A percentile compares a stretch with the other conserved stretches of the same genome.
Conservation (phyloP, 768 basidiomycete genomes). For the Mycena sanguinolenta region DNA sequence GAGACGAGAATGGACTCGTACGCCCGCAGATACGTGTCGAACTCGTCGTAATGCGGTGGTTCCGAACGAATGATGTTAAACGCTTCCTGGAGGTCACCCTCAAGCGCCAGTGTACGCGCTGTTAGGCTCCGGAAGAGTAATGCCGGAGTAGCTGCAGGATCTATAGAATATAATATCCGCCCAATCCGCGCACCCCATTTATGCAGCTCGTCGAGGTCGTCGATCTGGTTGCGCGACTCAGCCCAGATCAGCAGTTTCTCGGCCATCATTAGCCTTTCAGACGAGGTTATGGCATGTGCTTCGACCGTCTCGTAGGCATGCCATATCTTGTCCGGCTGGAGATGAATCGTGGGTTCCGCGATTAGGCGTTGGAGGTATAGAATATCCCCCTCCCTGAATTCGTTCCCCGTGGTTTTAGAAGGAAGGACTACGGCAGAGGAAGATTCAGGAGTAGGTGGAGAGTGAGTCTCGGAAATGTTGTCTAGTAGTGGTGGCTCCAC, state of each 20-base stretch:
- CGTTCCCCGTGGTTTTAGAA: neutral
- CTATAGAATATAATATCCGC: constrained; percentile 13
- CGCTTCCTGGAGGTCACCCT: constrained; percentile 50
- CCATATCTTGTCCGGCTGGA: constrained; percentile 51
- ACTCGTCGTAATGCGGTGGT: constrained; percentile 39
- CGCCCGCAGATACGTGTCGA: constrained; percentile 41
- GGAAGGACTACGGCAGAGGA: neutral
- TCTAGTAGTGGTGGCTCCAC: constrained; percentile 22
- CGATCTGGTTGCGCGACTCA: constrained; percentile 35
- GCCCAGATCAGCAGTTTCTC: constrained; percentile 37
- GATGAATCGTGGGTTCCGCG: constrained; percentile 1
- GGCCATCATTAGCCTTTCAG: constrained; percentile 37
- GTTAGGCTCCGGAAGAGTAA: constrained; percentile 9
- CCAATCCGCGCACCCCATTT: constrained; percentile 25
- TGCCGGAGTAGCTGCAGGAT: neutral
- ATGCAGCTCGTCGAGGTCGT: constrained; percentile 30
- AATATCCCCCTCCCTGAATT: neutral
- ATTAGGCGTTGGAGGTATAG: constrained; percentile 17
- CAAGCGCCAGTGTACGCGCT: constrained; percentile 30
- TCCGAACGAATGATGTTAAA: constrained; percentile 44
- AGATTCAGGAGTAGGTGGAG: constrained; percentile 13
- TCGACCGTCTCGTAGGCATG: constrained; percentile 40
- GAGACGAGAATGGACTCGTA: constrained; percentile 56
- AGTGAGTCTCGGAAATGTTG: constrained; percentile 33
- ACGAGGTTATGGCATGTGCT: constrained; percentile 35